These are phyloP conservation scores for Phytophthora citrophthora DNA, from an alignment of 352 stramenopile genomes.

Conservation along the genomic window DNA sequence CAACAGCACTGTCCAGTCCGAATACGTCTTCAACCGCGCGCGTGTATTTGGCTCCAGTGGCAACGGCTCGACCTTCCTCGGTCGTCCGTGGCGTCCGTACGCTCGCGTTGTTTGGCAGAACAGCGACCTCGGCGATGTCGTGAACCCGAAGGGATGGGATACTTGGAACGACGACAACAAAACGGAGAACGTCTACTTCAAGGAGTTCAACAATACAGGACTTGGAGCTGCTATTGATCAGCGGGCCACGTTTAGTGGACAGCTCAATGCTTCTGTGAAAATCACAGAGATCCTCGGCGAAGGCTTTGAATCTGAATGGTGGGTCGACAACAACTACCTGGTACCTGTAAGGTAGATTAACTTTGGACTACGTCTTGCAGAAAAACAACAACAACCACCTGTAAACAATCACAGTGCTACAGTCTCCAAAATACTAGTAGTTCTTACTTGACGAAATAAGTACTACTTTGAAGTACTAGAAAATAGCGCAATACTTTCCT, in stretches of 20 bases:
- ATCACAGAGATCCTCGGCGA: conserved; percentile 11
- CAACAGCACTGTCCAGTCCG: background rate
- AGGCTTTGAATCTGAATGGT: conserved; percentile 9
- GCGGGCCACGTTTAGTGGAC: conserved; percentile 9
- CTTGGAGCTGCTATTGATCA: conserved; percentile 1
- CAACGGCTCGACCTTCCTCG: conserved; percentile 9
- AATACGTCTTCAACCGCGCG: conserved; percentile 17
- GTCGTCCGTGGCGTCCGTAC: conserved; percentile 16
- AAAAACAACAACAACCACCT: too few relatives aligned
- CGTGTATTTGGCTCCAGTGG: conserved; percentile 3
- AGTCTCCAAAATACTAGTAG: too few relatives aligned
- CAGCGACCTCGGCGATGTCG: conserved; percentile 9
- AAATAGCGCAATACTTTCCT: too few relatives aligned
- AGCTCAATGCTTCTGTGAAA: conserved; percentile 4
- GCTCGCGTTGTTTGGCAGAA: conserved; percentile 13
- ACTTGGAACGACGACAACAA: conserved; percentile 6
- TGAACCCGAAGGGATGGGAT: conserved; percentile 10
- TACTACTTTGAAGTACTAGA: too few relatives aligned
- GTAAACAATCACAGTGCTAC: too few relatives aligned
- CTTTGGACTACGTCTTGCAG: too few relatives aligned
- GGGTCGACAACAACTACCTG: conserved; percentile 12
- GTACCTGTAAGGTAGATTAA: background rate
- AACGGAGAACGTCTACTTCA: conserved; percentile 13
- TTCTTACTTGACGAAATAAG: too few relatives aligned
- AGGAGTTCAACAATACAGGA: conserved; percentile 5